Conservation (phyloP, 192 early-diverging fungal genomes). For the Coemansia sp. region DNA sequence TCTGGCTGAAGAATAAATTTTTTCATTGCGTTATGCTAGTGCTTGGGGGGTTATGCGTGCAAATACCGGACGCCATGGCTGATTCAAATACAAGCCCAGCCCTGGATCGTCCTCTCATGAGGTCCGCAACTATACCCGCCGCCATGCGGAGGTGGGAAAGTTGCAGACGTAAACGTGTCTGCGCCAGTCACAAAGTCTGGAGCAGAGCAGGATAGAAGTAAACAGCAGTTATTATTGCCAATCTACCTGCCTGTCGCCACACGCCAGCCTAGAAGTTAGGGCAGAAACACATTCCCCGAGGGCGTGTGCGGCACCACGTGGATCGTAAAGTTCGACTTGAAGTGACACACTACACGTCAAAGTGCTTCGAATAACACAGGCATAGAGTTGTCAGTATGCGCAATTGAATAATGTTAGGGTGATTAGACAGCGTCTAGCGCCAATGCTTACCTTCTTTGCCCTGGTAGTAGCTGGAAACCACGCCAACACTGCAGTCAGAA, state of each 20-base stretch:
- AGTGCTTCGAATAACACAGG: background rate
- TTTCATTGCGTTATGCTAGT: background rate
- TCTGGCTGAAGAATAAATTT: background rate
- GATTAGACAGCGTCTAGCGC: background rate
- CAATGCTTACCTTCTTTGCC: conserved; percentile 45
- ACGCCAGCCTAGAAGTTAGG: conserved; percentile 9
- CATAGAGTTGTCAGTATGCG: background rate
- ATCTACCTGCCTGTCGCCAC: background rate
- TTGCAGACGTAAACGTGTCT: background rate
- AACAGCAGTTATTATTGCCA: background rate
- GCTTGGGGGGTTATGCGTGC: background rate
- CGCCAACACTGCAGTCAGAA: conserved; percentile 60
- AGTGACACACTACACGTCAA: conserved; percentile 28
- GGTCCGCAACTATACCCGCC: background rate
- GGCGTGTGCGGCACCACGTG: conserved; percentile 42
- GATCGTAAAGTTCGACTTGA: conserved; percentile 45
- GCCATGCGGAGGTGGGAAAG: background rate
- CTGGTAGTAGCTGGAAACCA: conserved; percentile 66
- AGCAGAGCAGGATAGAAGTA: background rate
- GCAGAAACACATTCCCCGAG: conserved; percentile 33
- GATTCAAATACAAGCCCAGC: background rate
- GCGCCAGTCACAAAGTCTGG: background rate
- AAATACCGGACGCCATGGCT: background rate
- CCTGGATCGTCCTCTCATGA: background rate
- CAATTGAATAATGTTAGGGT: background rate